phyloP scores from a whole-genome alignment of 352 stramenopile species.

The Phytophthora macrochlamydospora region DNA sequence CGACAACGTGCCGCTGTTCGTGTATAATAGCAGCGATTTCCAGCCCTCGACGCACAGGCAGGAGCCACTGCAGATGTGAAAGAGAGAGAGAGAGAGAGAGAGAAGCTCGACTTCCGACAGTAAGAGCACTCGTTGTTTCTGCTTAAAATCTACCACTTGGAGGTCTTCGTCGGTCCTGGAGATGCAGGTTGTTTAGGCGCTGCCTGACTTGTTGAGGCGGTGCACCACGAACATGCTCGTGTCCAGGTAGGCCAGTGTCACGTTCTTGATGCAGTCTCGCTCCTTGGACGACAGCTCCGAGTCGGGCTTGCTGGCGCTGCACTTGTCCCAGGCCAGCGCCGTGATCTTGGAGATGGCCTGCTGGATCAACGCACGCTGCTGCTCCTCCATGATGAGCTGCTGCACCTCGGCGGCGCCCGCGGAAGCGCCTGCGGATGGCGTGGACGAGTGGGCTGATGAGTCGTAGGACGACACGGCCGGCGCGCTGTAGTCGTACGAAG shows the following conservation, averaged over 20 bases:
- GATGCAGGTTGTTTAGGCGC: constrained; percentile 21
- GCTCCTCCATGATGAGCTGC: constrained; percentile 86
- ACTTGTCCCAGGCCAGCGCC: constrained; percentile 90
- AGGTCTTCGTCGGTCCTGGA: no score
- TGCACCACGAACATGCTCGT: constrained; percentile 87
- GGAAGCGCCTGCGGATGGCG: constrained; percentile 22
- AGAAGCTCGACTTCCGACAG: not conserved
- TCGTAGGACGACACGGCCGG: constrained; percentile 46
- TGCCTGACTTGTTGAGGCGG: constrained; percentile 77
- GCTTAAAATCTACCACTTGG: no score
- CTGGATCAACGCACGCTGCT: constrained; percentile 88
- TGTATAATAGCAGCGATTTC: constrained; percentile 41
- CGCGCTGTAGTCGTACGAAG: constrained; percentile 75
- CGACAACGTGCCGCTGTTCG: constrained; percentile 53
- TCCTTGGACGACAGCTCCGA: constrained; percentile 83
- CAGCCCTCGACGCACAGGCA: not conserved
- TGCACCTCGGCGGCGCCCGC: constrained; percentile 71
- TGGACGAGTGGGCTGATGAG: constrained; percentile 30
- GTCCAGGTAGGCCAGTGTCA: constrained; percentile 87
- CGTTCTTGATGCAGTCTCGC: constrained; percentile 88
- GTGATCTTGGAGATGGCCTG: constrained; percentile 91
- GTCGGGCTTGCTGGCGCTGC: constrained; percentile 84
- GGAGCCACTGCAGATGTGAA: constrained; percentile 9
- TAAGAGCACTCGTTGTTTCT: constrained; percentile 12
- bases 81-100: not conserved